A percentile compares a stretch with the other conserved stretches of the same genome.
These are phyloP conservation scores for Phytophthora syringae DNA, from an alignment of 352 stramenopile genomes.

Conservation along the genomic window DNA sequence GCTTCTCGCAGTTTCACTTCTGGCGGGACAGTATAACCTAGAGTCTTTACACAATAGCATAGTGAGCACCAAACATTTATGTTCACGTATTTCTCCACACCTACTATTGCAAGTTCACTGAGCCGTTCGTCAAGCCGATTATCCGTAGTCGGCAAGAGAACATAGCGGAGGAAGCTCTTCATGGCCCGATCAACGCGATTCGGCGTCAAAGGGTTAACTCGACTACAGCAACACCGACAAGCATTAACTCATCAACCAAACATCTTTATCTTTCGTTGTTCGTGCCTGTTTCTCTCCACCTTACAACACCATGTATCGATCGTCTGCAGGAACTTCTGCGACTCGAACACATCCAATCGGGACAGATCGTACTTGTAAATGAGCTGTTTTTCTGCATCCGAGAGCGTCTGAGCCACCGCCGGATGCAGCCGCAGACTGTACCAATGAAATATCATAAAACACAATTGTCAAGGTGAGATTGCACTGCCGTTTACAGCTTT, in stretches of 20 bases:
- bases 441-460: not conserved
- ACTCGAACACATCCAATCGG: slow-evolving; percentile 37
- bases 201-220: not conserved
- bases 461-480: not conserved
- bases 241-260: slow-evolving; percentile 3
- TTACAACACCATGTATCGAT: slow-evolving; percentile 22
- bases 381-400: slow-evolving; percentile 26
- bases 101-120: slow-evolving; percentile 17
- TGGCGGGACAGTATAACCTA: slow-evolving; percentile 6
- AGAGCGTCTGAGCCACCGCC: slow-evolving; percentile 13
- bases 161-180: slow-evolving; percentile 22
- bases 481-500: not conserved
- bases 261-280: not conserved
- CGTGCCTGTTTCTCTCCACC: slow-evolving; percentile 10
- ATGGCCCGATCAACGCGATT: slow-evolving; percentile 16
- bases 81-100: not conserved
- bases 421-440: slow-evolving; percentile 16
- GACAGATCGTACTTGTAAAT: slow-evolving; percentile 38
- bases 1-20: slow-evolving; percentile 11
- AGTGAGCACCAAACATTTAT: not conserved
- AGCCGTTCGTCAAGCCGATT: not conserved
- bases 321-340: slow-evolving; percentile 26
- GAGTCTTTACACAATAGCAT: not conserved
- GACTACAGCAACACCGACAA: slow-evolving; percentile 1
- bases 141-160: slow-evolving; percentile 2